Evolutionary conservation across 1,284 basidiomycete genomes (phyloP), one percentile per base, ranked within the genome.

Genomic region (Apiotrichum brassicae): DNA sequence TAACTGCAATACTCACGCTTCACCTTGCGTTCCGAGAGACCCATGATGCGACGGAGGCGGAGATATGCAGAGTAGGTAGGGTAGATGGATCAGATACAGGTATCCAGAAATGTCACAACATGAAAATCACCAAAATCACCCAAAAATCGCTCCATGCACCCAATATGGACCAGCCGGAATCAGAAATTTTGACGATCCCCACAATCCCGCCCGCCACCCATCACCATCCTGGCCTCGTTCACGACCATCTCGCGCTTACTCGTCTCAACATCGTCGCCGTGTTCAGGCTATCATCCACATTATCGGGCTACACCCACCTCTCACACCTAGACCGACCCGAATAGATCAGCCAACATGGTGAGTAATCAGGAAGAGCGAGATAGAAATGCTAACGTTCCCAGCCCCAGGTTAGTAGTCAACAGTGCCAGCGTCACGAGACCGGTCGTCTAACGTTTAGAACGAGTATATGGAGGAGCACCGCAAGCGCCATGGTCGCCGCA

Each of bases 391-490:
- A 20, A 56, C 55, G 36, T 30, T 34, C 43, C 20, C 58, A 72
- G 70, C 70, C 70, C 51, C 70, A 71, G 57, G 63, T 67, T 38
- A 22, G 66, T 64, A 22, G n/a, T n/a, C n/a, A n/a, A n/a, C n/a
- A n/a, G n/a, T n/a, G n/a, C n/a, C n/a, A n/a, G n/a, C n/a, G n/a
- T 11, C 22, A 8, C 40, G 38, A 42, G 16, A n/a, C 36, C 48
- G 24, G 33, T 7, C 33, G 13, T 46, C 53, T 57, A 46, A 59
- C 45, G n/a, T 33, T 19, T 53, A 73, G 69, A 74, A 74, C 63
- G 72, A 74, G 48, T 74, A 74, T 61, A 74, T 74, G 72, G 72
- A 72, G 41, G 72, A 74, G 68, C 72, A 74, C 63, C 64, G 71
- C 48, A 66, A 64, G 59, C 68, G 69, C 51, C 67, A 74, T 60